Percentiles rank a stretch among this genome's conserved stretches.
These are phyloP conservation scores for Rhynchospora pubera DNA, from an alignment of 176 grass and related monocot species.

Conservation along the genomic window DNA sequence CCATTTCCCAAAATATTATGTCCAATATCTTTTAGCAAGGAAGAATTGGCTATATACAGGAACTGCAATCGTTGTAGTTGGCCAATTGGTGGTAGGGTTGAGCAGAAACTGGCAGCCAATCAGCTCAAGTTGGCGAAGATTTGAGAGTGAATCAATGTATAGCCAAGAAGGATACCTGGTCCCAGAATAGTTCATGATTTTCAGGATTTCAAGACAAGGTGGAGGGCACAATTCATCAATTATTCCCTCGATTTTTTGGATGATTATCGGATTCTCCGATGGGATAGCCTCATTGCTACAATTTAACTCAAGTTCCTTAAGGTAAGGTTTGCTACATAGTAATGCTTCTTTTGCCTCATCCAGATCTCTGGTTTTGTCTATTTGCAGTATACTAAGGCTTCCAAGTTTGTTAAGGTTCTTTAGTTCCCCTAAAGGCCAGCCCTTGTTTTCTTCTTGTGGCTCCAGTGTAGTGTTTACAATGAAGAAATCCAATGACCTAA, in stretches of 20 bases:
- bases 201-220: slow-evolving; percentile 47
- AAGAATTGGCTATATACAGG: slow-evolving; percentile 40
- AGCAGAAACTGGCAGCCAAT: slow-evolving; percentile 37
- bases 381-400: slow-evolving; percentile 44
- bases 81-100: slow-evolving; percentile 45
- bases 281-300: slow-evolving; percentile 23
- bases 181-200: slow-evolving; percentile 52
- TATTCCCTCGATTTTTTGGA: slow-evolving; percentile 41
- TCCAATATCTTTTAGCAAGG: slow-evolving; percentile 30
- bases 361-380: slow-evolving; percentile 35
- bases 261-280: slow-evolving; percentile 19
- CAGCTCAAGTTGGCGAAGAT: slow-evolving; percentile 45
- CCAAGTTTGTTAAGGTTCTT: slow-evolving; percentile 46
- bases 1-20: slow-evolving; percentile 37
- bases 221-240: slow-evolving; percentile 48
- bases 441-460: slow-evolving; percentile 9
- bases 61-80: slow-evolving; percentile 49
- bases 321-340: slow-evolving; percentile 33
- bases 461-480: slow-evolving; percentile 22
- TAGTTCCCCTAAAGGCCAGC: slow-evolving; percentile 55
- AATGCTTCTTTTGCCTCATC: slow-evolving; percentile 34
- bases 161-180: slow-evolving; percentile 56
- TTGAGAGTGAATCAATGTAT: slow-evolving; percentile 34
- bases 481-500: slow-evolving; percentile 44
- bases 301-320: slow-evolving; percentile 45